These are phyloP conservation scores for Bolboschoenoplectus hybrid DNA, from an alignment of 202 grass and related monocot species.

Conservation along the genomic window DNA sequence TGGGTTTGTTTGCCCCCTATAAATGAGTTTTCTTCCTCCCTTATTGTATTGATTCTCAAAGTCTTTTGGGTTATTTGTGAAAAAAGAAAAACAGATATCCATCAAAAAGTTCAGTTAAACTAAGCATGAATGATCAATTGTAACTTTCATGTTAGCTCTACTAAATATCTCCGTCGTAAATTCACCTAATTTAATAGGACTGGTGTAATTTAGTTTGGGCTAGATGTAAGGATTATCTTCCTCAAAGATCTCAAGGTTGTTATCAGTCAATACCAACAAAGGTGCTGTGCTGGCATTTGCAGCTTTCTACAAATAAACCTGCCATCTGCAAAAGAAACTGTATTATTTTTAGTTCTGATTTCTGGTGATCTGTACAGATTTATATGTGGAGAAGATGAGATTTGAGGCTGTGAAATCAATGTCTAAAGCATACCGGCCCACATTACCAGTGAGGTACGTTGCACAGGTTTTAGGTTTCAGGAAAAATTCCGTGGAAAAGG, in stretches of 20 bases:
- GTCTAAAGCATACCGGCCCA: constrained; percentile 79
- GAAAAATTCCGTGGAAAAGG: constrained; percentile 42
- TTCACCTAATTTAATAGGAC: background rate
- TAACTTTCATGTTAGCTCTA: background rate
- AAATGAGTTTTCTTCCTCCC: background rate
- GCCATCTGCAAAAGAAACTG: background rate
- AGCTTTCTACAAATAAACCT: constrained; percentile 10
- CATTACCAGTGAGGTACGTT: constrained; percentile 65
- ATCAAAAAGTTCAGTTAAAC: background rate
- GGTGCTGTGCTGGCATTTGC: background rate
- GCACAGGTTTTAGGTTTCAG: constrained; percentile 75
- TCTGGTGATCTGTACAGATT: constrained; percentile 54
- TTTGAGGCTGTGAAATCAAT: constrained; percentile 93
- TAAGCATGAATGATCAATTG: background rate
- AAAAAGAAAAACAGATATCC: background rate
- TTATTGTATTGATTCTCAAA: background rate
- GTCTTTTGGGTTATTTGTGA: background rate
- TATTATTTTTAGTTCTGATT: background rate
- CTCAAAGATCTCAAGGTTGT: background rate
- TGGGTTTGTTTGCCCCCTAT: background rate
- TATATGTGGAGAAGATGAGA: constrained; percentile 79
- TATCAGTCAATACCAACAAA: background rate
- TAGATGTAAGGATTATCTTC: background rate
- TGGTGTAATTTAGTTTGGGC: constrained; percentile 2
- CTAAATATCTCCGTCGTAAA: background rate